Percentiles rank a stretch among this genome's conserved stretches.
These are phyloP conservation scores for Microstroma glucosiphilum DNA, from an alignment of 1,284 basidiomycete species.

Conservation along the genomic window DNA sequence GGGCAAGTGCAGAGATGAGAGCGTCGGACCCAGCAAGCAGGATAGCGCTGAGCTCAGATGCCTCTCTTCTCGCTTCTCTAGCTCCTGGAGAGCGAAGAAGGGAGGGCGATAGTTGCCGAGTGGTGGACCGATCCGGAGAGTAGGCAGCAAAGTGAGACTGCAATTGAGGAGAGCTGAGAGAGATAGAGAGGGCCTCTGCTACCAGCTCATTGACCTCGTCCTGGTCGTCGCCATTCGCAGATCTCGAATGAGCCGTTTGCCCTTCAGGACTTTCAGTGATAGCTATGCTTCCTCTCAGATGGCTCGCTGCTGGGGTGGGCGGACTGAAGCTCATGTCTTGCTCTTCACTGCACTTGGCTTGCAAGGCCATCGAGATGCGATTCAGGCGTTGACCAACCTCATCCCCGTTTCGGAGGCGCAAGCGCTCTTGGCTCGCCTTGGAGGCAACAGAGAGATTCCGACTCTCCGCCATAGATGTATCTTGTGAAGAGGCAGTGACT, in stretches of 20 bases:
- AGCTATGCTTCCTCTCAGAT: too few species aligned
- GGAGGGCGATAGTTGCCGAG: neutral
- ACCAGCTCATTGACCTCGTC: neutral
- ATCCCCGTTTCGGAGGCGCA: neutral
- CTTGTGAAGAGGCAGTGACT: neutral
- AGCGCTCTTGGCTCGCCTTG: neutral
- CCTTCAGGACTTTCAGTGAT: neutral
- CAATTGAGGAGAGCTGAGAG: neutral
- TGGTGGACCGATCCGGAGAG: neutral
- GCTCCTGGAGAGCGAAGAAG: neutral
- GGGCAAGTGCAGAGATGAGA: neutral
- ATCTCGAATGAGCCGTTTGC: neutral
- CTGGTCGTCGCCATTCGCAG: neutral
- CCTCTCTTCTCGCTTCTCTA: neutral
- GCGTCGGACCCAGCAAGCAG: slow-evolving; percentile 1
- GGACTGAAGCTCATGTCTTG: neutral
- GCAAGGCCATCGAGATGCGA: slow-evolving; percentile 1
- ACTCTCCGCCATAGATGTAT: too few species aligned
- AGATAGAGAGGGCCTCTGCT: neutral
- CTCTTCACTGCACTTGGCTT: neutral
- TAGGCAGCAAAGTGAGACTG: neutral
- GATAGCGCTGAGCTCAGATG: slow-evolving; percentile 3
- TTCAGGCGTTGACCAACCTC: neutral
- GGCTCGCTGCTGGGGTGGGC: too few species aligned
- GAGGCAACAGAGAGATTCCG: too few species aligned